Conservation (phyloP, 169 alveolate genomes). For the Plasmodium reichenowi region DNA sequence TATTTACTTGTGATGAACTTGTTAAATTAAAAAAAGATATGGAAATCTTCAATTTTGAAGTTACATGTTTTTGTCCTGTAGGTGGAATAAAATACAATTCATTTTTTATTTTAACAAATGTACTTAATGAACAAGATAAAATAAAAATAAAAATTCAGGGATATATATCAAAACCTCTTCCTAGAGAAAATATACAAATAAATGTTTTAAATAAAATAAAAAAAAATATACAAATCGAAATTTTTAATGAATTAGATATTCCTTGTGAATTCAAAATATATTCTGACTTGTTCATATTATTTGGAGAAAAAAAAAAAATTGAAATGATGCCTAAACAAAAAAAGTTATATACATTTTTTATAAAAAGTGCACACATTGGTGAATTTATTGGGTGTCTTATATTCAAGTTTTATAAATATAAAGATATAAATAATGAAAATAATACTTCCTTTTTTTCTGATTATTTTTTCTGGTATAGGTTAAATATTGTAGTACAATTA, state of each 20-base stretch:
- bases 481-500: constrained; percentile 29
- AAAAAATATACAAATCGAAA: constrained; percentile 40
- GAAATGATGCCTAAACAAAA: constrained; percentile 58
- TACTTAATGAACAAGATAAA: constrained; percentile 41
- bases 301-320: constrained; percentile 42
- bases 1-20: constrained; percentile 29
- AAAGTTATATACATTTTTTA: constrained; percentile 41
- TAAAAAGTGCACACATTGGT: constrained; percentile 62
- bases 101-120: constrained; percentile 25
- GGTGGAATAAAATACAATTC: constrained; percentile 6
- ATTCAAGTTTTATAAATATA: constrained; percentile 15
- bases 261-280: constrained; percentile 61
- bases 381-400: constrained; percentile 68
- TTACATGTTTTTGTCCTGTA: constrained; percentile 37
- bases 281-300: constrained; percentile 47
- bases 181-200: constrained; percentile 39
- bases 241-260: constrained; percentile 31
- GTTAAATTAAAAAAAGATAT: constrained; percentile 51
- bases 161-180: constrained; percentile 48
- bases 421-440: not conserved
- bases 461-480: constrained; percentile 65
- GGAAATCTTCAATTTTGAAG: constrained; percentile 38
- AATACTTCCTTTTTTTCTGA: not conserved
- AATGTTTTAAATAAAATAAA: constrained; percentile 36
- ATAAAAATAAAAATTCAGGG: constrained; percentile 49